phyloP scores from a whole-genome alignment of 2,329 filamentous ascomycete species.

The Fusarium mexicanum region DNA sequence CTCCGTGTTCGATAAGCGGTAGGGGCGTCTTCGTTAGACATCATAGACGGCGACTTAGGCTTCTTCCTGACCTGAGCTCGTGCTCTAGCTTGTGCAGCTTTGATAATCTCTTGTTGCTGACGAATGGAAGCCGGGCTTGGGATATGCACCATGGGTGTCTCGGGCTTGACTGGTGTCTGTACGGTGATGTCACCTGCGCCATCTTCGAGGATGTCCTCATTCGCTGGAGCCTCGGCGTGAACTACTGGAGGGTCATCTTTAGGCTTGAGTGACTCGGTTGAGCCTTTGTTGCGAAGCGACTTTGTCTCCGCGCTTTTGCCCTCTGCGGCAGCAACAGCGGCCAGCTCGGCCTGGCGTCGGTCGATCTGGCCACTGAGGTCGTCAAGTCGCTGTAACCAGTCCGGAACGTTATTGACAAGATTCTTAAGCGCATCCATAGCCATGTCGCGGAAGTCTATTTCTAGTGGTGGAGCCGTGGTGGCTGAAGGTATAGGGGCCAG shows the following conservation, averaged over 20 bases:
- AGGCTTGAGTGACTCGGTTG: constrained; percentile 63
- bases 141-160: constrained; percentile 42
- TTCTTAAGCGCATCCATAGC: constrained; percentile 66
- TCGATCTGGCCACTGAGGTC: constrained; percentile 70
- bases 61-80: constrained; percentile 61
- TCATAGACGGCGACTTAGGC: constrained; percentile 61
- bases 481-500: constrained; percentile 42
- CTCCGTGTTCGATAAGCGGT: constrained; percentile 74
- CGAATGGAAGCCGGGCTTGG: constrained; percentile 41
- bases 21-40: constrained; percentile 59
- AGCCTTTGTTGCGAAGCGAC: constrained; percentile 62
- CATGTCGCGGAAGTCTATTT: constrained; percentile 48
- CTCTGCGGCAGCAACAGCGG: constrained; percentile 52
- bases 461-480: constrained; percentile 44
- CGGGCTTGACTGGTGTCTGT: constrained; percentile 34
- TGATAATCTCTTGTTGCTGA: constrained; percentile 57
- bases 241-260: constrained; percentile 51
- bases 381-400: constrained; percentile 68
- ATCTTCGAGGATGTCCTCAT: constrained; percentile 36
- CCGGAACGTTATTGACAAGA: constrained; percentile 65
- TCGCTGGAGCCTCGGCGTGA: constrained; percentile 22
- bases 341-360: constrained; percentile 69
- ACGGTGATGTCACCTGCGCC: not conserved
- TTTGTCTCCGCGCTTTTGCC: constrained; percentile 46
- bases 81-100: constrained; percentile 52